A percentile compares a stretch with the other conserved stretches of the same genome.
These are phyloP conservation scores for Cercospora janseana DNA, from an alignment of 2,329 filamentous ascomycete genomes.

Conservation along the genomic window DNA sequence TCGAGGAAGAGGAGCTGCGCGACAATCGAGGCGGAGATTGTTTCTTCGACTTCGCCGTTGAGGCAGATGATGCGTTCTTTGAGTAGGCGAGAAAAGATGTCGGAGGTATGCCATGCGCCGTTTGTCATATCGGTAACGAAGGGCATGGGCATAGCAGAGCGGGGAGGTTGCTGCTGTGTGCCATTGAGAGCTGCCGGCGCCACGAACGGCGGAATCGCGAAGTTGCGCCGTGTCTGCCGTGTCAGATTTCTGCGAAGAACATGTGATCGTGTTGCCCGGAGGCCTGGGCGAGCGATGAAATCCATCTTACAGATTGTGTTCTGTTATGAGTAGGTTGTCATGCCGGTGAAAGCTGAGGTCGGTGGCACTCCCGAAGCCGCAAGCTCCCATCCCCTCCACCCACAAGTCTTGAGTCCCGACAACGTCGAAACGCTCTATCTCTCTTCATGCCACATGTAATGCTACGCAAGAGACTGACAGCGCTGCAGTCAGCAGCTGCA, in stretches of 20 bases:
- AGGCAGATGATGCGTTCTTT: constrained; percentile 88
- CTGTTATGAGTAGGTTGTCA: background rate
- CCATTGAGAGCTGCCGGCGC: constrained; percentile 7
- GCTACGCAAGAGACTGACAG: constrained; percentile 3
- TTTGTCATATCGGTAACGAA: constrained; percentile 48
- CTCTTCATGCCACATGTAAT: constrained; percentile 21
- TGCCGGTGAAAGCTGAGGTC: constrained; percentile 3
- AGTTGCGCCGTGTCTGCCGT: constrained; percentile 6
- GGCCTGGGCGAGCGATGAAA: constrained; percentile 25
- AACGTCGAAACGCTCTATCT: background rate
- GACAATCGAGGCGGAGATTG: constrained; percentile 87
- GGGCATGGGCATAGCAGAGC: constrained; percentile 41
- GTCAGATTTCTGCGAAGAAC: constrained; percentile 19
- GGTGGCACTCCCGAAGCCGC: constrained; percentile 4
- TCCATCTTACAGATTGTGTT: constrained; percentile 25
- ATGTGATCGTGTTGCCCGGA: constrained; percentile 29
- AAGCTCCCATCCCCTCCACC: background rate
- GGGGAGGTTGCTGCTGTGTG: constrained; percentile 8
- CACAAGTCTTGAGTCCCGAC: background rate
- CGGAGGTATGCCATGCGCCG: constrained; percentile 53
- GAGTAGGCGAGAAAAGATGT: constrained; percentile 50
- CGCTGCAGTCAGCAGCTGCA: background rate
- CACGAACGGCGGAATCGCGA: constrained; percentile 2
- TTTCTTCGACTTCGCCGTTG: constrained; percentile 87
- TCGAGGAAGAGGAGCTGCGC: constrained; percentile 97